Base-by-base conservation (phyloP, 495 filamentous ascomycete species). In the Aspergillus diversus region DNA sequence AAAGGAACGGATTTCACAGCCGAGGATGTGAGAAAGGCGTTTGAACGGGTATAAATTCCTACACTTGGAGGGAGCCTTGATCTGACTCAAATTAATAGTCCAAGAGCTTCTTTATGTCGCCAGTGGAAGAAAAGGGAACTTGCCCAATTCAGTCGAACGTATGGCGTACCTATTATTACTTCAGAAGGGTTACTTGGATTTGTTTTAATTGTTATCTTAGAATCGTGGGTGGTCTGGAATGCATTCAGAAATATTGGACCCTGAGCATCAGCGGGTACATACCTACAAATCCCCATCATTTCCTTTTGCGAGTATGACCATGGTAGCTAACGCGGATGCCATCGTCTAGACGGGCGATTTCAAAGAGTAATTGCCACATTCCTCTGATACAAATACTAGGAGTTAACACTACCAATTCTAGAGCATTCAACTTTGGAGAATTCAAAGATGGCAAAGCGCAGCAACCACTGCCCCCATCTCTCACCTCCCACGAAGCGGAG, bases 181-280 rank as follows among this genome's bases (percentile, higher is more conserved):
- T 12, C 5, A 47, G 15, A 8, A 53, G 17, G 13, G 8, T 42
- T 13, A 11, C 13, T 16, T 34, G 46, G 31, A 5, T 47, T 6
- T 6, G 6, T 5, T 35, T 13, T 63, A 31, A 66, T 54, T 54
- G 1, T 59, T 35, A 65, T 17, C 43, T 11, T 66, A 90, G 80
- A 97, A 98, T 65, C 85, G 86, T 35, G 95, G 94, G 27, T 99
- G 95, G 95, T 86, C 88, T 3, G 86, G 86, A 5, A 93, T 96
- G 90, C 90, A 95, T 68, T 84, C 86, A 8, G 94, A 99, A 73
- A 94, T 87, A 0, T 80, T 97, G 31, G 93, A 97, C 74, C 91
- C 92, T 5, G 86, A 88, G 61, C 87, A 87, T 59, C 93, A 97
- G 71, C 86, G 89, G 71, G 92, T 92, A 81, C 63, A 74, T 71